These are phyloP conservation scores for Zasmidium citrigriseum DNA, from an alignment of 2,329 filamentous ascomycete species.

Conservation along the genomic window DNA sequence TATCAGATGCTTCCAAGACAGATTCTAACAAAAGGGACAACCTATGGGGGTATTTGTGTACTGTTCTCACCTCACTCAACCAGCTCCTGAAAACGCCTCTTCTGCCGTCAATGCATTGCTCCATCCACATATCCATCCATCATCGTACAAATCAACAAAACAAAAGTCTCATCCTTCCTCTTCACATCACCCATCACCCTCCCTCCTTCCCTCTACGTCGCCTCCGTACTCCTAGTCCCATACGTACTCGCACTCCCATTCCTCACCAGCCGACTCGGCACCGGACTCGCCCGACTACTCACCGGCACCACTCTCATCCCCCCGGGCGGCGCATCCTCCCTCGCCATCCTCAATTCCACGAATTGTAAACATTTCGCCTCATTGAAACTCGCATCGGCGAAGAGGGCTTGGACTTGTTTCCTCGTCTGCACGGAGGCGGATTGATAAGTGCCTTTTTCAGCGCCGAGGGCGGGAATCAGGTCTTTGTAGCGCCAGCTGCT, in stretches of 20 bases:
- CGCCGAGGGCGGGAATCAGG: constrained; percentile 1
- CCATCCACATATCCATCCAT: neutral
- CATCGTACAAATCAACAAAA: neutral
- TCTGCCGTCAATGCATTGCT: neutral
- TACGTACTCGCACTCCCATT: neutral
- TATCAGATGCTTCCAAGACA: too few species aligned
- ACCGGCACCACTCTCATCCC: neutral
- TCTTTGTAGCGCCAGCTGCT: neutral
- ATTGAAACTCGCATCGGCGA: constrained; percentile 1
- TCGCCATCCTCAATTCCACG: neutral
- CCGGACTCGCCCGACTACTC: too few species aligned
- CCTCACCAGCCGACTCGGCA: neutral
- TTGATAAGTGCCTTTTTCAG: neutral
- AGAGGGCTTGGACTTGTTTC: constrained; percentile 3
- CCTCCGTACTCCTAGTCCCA: neutral
- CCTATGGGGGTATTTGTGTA: neutral
- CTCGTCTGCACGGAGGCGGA: neutral
- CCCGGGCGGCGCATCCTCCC: neutral
- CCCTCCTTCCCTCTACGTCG: neutral
- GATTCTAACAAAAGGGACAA: too few species aligned
- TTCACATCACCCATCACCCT: neutral
- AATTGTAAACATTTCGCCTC: constrained; percentile 1
- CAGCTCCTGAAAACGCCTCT: too few species aligned
- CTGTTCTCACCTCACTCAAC: neutral
- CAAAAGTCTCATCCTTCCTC: too few species aligned